A percentile compares a stretch with the other conserved stretches of the same genome.
These are phyloP conservation scores for Xylaria grammica DNA, from an alignment of 495 filamentous ascomycete genomes.

Conservation along the genomic window DNA sequence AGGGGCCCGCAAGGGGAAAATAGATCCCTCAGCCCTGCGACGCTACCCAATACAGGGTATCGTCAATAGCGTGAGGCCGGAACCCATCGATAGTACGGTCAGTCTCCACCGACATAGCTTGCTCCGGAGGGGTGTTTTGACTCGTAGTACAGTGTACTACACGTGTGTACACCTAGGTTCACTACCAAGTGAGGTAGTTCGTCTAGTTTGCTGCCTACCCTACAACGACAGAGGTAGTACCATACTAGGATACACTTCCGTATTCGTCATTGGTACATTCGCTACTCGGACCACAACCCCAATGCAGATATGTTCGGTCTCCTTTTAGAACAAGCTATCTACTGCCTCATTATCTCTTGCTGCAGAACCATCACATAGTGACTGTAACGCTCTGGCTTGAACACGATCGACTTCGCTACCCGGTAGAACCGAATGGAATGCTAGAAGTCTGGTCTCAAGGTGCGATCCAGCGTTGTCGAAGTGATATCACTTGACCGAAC, in stretches of 20 bases:
- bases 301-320: background rate
- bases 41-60: background rate
- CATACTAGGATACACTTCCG: background rate
- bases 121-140: background rate
- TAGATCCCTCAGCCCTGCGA: background rate
- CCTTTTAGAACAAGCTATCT: background rate
- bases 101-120: constrained; percentile 2
- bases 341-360: background rate
- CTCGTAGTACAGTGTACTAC: background rate
- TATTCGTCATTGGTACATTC: background rate
- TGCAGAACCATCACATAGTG: background rate
- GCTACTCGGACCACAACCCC: background rate
- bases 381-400: background rate
- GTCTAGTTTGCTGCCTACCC: background rate
- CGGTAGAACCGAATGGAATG: background rate
- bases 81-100: background rate
- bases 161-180: background rate
- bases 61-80: background rate
- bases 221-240: background rate
- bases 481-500: background rate
- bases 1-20: background rate
- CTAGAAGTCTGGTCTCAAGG: background rate
- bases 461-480: background rate
- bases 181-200: background rate
- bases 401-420: background rate